Base-by-base conservation (phyloP, 176 grass and related monocot species). In the Urochloa ruziziensis region DNA sequence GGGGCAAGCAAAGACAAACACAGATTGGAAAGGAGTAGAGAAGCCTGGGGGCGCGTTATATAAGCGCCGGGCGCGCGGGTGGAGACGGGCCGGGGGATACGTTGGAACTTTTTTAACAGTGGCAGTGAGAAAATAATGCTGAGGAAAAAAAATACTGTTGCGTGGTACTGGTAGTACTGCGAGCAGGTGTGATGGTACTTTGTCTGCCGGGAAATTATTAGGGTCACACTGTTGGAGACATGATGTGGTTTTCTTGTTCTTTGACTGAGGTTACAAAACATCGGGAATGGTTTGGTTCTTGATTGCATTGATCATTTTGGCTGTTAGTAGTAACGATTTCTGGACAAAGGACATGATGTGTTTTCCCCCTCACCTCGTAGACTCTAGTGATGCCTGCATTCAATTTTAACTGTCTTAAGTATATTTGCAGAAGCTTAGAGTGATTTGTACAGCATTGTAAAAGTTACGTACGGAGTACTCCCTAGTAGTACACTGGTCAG, bases 1-100 rank as follows among this genome's bases (percentile, higher is more conserved):
- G 77, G 70, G 62, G 83, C 75, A 75, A 75, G 72, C 77, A 52
- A 77, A 86, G 82, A 77, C 83, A 89, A 67, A 80, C 82, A 56
- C 88, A 78, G 83, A 66, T 78, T 73, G 88, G 76, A 90, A 90
- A 90, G 78, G 83, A 60, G 80, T 25, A 83, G 84, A 83, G 84
- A 87, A 80, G 74, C 74, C 68, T 75, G 88, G 49, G 74, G 84
- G 73, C 60, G 80, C 89, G 60, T 87, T 90, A 80, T 85, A 85
- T 86, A 90, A 75, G 72, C 79, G 65, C 66, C 23, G 62, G 49
- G 25, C n/a, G 25, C n/a, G 62, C 28, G 61, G 39, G 33, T 35
- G 39, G 82, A 32, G 73, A 35, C 23, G 56, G 10, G 46, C 27
- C 15, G 40, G 13, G 53, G 62, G 59, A 42, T 35, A 56, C 80